Evolutionary conservation across 768 basidiomycete species (phyloP).

Genomic region (Ephemerocybe angulata): DNA sequence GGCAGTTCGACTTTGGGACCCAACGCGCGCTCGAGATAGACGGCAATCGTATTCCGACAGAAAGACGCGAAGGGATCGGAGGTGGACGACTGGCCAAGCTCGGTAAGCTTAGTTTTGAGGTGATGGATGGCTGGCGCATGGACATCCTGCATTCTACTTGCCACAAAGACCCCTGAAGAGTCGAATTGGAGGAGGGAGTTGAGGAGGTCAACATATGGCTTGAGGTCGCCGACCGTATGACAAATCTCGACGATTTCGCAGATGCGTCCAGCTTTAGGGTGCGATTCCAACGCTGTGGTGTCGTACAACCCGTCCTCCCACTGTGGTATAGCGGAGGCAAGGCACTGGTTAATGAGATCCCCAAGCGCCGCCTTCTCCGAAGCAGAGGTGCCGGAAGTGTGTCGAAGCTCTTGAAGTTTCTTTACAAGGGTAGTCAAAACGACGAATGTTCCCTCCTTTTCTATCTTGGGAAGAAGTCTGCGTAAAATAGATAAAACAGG

Average conservation of each 20-base stretch:
- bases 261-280: neutral
- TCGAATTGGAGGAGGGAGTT: neutral
- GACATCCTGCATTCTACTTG: neutral
- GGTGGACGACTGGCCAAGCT: neutral
- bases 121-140: neutral
- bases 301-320: neutral
- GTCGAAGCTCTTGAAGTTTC: conserved; percentile 14
- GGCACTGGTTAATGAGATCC: neutral
- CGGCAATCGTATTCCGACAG: neutral
- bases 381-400: neutral
- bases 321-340: neutral
- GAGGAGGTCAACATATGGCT: neutral
- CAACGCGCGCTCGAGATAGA: neutral
- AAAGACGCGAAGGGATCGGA: neutral
- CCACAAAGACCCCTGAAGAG: neutral
- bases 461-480: conserved; percentile 24
- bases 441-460: conserved; percentile 15
- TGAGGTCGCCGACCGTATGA: neutral
- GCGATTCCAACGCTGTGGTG: neutral
- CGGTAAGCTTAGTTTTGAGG: neutral
- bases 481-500: too few species aligned
- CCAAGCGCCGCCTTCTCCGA: neutral
- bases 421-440: conserved; percentile 24
- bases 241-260: neutral
- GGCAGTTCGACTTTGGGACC: neutral